A percentile compares a stretch with the other conserved stretches of the same genome.
These are phyloP conservation scores for Thermothielavioides terrestris DNA, from an alignment of 495 filamentous ascomycete species.

Conservation along the genomic window DNA sequence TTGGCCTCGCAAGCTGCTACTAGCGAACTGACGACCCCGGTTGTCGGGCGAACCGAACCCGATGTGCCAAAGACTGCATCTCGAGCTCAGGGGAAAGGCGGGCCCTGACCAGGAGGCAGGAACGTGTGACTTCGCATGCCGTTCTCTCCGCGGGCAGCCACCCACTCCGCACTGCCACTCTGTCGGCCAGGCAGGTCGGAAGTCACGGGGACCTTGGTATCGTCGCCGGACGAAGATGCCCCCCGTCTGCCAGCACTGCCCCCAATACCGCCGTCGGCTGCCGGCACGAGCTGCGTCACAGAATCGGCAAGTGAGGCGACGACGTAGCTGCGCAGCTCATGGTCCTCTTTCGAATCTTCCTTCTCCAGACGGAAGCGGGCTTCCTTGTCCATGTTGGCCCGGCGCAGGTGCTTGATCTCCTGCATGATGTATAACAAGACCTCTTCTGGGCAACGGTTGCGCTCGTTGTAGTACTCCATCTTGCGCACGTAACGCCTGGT, in stretches of 20 bases:
- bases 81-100: slow-evolving; percentile 22
- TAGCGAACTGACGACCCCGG: too few relatives aligned
- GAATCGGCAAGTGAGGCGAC: slow-evolving; percentile 59
- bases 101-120: slow-evolving; percentile 28
- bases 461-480: slow-evolving; percentile 58
- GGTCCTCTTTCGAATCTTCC: slow-evolving; percentile 81
- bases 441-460: slow-evolving; percentile 72
- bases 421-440: slow-evolving; percentile 80
- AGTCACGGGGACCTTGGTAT: slow-evolving; percentile 39
- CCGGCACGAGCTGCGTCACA: slow-evolving; percentile 39
- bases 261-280: slow-evolving; percentile 17
- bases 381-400: slow-evolving; percentile 69
- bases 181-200: slow-evolving; percentile 48
- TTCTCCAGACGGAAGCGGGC: slow-evolving; percentile 73
- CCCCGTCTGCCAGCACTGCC: slow-evolving; percentile 1
- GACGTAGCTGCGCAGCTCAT: slow-evolving; percentile 67
- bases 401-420: slow-evolving; percentile 77
- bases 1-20: too few relatives aligned
- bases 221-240: slow-evolving; percentile 25
- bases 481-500: slow-evolving; percentile 92
- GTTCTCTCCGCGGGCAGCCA: slow-evolving; percentile 49
- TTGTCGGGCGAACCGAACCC: too few relatives aligned
- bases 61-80: too few relatives aligned
- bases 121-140: slow-evolving; percentile 34
- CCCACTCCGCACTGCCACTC: slow-evolving; percentile 57